These are phyloP conservation scores for Ustilago tritici DNA, from an alignment of 1,284 basidiomycete species.

Conservation along the genomic window DNA sequence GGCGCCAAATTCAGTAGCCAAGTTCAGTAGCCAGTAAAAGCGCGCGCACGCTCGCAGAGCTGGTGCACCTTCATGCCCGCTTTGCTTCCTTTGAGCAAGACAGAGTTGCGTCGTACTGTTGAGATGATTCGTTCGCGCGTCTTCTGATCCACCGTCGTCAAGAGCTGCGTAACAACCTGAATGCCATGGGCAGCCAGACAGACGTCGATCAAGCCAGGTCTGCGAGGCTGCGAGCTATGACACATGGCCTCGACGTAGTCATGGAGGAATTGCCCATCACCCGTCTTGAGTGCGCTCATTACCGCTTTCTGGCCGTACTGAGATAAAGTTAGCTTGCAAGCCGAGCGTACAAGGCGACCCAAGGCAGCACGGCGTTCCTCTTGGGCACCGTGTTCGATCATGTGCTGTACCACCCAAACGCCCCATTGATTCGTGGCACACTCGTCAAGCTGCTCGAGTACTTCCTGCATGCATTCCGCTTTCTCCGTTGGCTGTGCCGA, in stretches of 20 bases:
- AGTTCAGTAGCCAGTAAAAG: constrained; percentile 63
- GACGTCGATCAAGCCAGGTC: constrained; percentile 65
- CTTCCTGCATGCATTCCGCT: constrained; percentile 59
- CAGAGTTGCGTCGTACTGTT: constrained; percentile 63
- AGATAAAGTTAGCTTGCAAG: constrained; percentile 58
- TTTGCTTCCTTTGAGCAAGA: constrained; percentile 66
- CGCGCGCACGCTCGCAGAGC: constrained; percentile 67
- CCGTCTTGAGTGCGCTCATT: constrained; percentile 63
- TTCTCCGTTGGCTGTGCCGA: constrained; percentile 54
- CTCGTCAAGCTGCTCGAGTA: constrained; percentile 53
- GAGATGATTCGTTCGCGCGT: constrained; percentile 61
- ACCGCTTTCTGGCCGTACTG: constrained; percentile 67
- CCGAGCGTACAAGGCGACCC: constrained; percentile 44
- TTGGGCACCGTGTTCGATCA: constrained; percentile 62
- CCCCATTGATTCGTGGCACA: constrained; percentile 67
- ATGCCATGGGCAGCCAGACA: constrained; percentile 62
- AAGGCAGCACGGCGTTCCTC: constrained; percentile 49
- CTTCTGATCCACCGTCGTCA: constrained; percentile 58
- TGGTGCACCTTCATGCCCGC: constrained; percentile 66
- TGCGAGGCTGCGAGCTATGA: constrained; percentile 46
- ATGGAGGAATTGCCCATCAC: constrained; percentile 44
- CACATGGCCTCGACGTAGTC: constrained; percentile 59
- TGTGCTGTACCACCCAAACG: constrained; percentile 68
- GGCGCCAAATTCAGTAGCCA: not conserved
- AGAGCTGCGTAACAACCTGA: constrained; percentile 68